phyloP scores from a whole-genome alignment of 164 flowering plant genomes.

The Stephania japonica region DNA sequence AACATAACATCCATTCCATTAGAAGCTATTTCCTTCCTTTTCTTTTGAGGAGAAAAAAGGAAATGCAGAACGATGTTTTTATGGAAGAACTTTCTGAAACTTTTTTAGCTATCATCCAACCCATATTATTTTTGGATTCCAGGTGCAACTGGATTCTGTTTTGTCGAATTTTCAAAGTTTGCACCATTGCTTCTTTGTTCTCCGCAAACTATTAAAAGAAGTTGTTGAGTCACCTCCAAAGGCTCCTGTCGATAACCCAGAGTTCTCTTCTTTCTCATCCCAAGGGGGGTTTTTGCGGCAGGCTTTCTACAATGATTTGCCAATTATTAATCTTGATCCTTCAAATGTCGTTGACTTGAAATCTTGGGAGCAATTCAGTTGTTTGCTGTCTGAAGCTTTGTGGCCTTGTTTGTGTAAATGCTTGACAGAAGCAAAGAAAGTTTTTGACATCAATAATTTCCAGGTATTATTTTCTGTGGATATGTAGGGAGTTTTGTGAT shows the following conservation, averaged over 20 bases:
- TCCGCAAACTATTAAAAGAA: slow-evolving; percentile 65
- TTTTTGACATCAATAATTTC: slow-evolving; percentile 43
- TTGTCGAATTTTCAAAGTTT: slow-evolving; percentile 49
- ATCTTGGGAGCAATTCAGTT: slow-evolving; percentile 42
- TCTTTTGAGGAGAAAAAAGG: no score
- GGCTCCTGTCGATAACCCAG: slow-evolving; percentile 20
- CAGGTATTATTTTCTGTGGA: slow-evolving; percentile 45
- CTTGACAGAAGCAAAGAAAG: slow-evolving; percentile 68
- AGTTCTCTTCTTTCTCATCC: slow-evolving; percentile 30
- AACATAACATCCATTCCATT: no score
- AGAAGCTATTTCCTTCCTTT: no score
- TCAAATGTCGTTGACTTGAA: slow-evolving; percentile 25
- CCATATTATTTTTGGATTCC: slow-evolving; percentile 15
- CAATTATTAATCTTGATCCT: slow-evolving; percentile 9
- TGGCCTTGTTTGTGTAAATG: slow-evolving; percentile 68
- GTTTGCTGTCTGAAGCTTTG: slow-evolving; percentile 40
- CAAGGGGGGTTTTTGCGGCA: slow-evolving; percentile 85
- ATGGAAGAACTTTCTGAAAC: neutral
- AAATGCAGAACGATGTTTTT: neutral
- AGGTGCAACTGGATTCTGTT: slow-evolving; percentile 69
- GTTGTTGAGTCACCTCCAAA: slow-evolving; percentile 27
- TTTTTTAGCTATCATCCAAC: neutral
- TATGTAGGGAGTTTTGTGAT: neutral
- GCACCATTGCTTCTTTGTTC: slow-evolving; percentile 77
- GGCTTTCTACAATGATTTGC: slow-evolving; percentile 37